Evolutionary conservation across 164 flowering plant genomes (phyloP).

Genomic region (Macadamia tetraphylla): DNA sequence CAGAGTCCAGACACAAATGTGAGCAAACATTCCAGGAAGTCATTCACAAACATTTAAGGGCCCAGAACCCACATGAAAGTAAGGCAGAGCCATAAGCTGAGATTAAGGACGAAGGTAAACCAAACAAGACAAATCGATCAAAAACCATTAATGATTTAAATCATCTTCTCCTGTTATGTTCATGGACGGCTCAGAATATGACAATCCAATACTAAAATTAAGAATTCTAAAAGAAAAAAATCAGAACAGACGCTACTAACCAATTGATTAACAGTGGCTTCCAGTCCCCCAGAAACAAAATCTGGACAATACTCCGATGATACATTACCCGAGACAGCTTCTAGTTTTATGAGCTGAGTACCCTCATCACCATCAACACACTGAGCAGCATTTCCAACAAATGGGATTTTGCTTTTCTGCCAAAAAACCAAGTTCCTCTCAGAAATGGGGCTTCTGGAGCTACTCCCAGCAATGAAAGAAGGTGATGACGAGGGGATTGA

Average conservation of each 20-base stretch:
- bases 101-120: too few relatives aligned
- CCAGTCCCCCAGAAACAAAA: slow-evolving; percentile 21
- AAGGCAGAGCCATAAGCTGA: too few relatives aligned
- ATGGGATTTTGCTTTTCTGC: slow-evolving; percentile 22
- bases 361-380: slow-evolving; percentile 20
- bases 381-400: slow-evolving; percentile 17
- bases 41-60: too few relatives aligned
- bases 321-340: slow-evolving; percentile 18
- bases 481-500: neutral
- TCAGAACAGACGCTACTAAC: slow-evolving; percentile 25
- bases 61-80: too few relatives aligned
- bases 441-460: neutral
- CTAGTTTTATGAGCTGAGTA: slow-evolving; percentile 27
- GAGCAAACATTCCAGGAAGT: too few relatives aligned
- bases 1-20: too few relatives aligned
- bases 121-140: too few relatives aligned
- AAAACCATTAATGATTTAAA: too few relatives aligned
- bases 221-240: too few relatives aligned
- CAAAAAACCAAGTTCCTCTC: slow-evolving; percentile 2
- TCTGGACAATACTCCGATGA: neutral
- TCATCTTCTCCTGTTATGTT: too few relatives aligned
- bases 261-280: slow-evolving; percentile 54
- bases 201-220: too few relatives aligned
- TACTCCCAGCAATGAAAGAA: slow-evolving; percentile 5
- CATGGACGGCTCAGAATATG: too few relatives aligned